Conservation (phyloP, 129 eudicot genomes). For the Gnaphalium uliginosum region DNA sequence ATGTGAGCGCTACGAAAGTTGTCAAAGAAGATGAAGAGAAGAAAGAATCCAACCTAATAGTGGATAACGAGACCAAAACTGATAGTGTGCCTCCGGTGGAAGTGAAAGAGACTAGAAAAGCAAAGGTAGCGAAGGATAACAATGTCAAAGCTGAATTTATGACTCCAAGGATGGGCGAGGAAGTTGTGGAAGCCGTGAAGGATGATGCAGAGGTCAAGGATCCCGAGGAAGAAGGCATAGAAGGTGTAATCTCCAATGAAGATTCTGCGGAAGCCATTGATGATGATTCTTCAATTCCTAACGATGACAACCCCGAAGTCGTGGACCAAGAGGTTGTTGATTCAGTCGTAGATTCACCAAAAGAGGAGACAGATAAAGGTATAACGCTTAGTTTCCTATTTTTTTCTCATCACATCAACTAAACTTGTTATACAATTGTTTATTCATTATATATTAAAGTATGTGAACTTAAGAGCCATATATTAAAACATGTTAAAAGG, state of each 20-base stretch:
- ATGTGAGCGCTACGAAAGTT: not conserved
- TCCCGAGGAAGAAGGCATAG: not conserved
- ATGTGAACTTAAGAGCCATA: not conserved
- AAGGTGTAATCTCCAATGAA: not conserved
- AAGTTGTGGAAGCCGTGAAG: not conserved
- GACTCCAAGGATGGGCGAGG: conserved; percentile 25
- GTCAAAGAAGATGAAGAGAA: conserved; percentile 18
- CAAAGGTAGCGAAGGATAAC: not conserved
- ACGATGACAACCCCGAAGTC: not conserved
- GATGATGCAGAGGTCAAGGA: conserved; percentile 13
- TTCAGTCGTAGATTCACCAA: conserved; percentile 10
- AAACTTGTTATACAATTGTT: not conserved
- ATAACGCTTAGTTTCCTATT: not conserved
- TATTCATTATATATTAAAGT: not conserved
- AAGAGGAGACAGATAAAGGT: conserved; percentile 36
- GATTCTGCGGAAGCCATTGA: conserved; percentile 12
- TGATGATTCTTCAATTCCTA: conserved; percentile 8
- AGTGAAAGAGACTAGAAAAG: conserved; percentile 7
- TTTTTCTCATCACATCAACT: not conserved
- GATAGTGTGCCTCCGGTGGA: conserved; percentile 8
- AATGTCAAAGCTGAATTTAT: conserved; percentile 18
- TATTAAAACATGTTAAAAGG: not conserved
- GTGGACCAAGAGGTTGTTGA: conserved; percentile 21
- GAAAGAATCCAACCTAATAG: conserved; percentile 26
- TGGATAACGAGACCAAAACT: conserved; percentile 4